Conservation (phyloP, 192 early-diverging fungal genomes). For the Coemansia sp. region DNA sequence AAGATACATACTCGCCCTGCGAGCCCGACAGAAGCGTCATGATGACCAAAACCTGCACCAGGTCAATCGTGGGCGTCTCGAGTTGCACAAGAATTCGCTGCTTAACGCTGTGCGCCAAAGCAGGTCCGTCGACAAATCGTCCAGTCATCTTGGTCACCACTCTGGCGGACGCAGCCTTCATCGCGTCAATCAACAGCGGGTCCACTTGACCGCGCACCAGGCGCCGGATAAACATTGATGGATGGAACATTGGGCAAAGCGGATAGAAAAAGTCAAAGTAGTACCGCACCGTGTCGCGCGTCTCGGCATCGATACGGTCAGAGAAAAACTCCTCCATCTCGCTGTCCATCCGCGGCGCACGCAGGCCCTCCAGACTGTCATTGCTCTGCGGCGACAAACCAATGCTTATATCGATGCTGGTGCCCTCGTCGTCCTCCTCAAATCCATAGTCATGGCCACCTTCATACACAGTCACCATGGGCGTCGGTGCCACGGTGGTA, state of each 20-base stretch:
- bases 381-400: neutral
- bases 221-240: conserved; percentile 49
- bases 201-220: conserved; percentile 43
- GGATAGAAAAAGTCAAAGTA: conserved; percentile 53
- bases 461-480: too few species aligned
- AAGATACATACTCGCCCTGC: conserved; percentile 43
- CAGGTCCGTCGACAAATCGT: conserved; percentile 23
- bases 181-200: conserved; percentile 43
- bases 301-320: conserved; percentile 25
- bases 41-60: conserved; percentile 31
- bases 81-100: conserved; percentile 30
- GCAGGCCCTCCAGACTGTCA: conserved; percentile 14
- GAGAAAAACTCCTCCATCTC: conserved; percentile 36
- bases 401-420: neutral
- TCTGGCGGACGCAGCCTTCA: conserved; percentile 39
- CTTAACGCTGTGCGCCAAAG: conserved; percentile 40
- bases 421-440: conserved; percentile 1
- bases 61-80: conserved; percentile 30
- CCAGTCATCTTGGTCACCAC: conserved; percentile 34
- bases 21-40: conserved; percentile 47
- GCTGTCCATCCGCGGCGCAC: conserved; percentile 25
- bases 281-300: conserved; percentile 41
- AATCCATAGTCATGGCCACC: neutral
- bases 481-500: neutral
- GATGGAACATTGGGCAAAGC: conserved; percentile 48